Percentiles rank a stretch among this genome's conserved stretches.
These are phyloP conservation scores for Albugo laibachii DNA, from an alignment of 352 stramenopile species.

Conservation along the genomic window DNA sequence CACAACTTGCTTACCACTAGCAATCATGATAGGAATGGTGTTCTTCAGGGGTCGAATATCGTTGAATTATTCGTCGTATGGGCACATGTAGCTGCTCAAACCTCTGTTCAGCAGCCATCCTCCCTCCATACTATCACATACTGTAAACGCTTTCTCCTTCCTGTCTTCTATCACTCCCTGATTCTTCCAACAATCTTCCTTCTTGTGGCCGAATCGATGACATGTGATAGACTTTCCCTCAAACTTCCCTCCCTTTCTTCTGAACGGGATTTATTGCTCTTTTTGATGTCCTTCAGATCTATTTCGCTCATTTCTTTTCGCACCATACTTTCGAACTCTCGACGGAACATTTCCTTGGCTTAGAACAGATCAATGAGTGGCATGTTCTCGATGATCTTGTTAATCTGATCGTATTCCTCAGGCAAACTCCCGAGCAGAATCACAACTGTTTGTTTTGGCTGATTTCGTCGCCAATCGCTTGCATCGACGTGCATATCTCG, in stretches of 20 bases:
- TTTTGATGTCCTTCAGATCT: neutral
- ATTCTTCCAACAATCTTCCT: constrained; percentile 1
- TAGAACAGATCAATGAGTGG: constrained; percentile 1
- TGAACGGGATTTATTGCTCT: neutral
- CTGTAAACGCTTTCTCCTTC: neutral
- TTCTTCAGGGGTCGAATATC: neutral
- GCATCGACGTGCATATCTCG: constrained; percentile 6
- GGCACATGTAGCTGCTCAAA: constrained; percentile 9
- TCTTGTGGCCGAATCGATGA: neutral
- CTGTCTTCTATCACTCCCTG: neutral
- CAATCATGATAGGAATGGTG: constrained; percentile 4
- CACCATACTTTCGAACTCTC: constrained; percentile 4
- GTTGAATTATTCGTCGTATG: constrained; percentile 1
- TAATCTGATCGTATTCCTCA: constrained; percentile 8
- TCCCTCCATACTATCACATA: neutral
- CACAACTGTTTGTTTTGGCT: constrained; percentile 5
- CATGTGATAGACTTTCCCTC: neutral
- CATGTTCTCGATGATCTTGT: constrained; percentile 7
- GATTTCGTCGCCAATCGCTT: constrained; percentile 4
- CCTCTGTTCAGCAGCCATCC: constrained; percentile 9
- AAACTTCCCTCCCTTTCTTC: neutral
- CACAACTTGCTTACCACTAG: constrained; percentile 3
- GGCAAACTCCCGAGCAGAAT: constrained; percentile 4
- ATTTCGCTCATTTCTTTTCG: neutral
- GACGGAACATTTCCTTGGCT: constrained; percentile 8